Conservation (phyloP, 148 eudicot genomes). For the Agrostemma githago region DNA sequence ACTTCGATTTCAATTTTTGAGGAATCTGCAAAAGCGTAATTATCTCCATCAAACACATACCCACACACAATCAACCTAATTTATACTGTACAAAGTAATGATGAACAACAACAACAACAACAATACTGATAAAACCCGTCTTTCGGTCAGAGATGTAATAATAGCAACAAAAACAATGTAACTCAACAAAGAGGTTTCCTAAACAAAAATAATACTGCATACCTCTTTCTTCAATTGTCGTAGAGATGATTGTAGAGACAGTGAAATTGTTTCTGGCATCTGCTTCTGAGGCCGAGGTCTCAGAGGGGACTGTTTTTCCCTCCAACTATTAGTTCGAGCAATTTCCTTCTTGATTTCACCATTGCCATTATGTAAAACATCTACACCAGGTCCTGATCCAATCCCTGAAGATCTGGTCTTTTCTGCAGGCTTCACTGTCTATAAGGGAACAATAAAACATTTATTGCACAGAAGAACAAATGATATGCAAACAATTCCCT, state of each 20-base stretch:
- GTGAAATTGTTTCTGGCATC: slow-evolving; percentile 16
- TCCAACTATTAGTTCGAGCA: slow-evolving; percentile 26
- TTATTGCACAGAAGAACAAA: slow-evolving; percentile 4
- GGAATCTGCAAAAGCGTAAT: slow-evolving; percentile 29
- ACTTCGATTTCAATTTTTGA: slow-evolving; percentile 23
- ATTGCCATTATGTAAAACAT: slow-evolving; percentile 18
- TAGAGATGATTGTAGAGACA: slow-evolving; percentile 13
- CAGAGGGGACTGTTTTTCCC: slow-evolving; percentile 21
- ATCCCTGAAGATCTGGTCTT: slow-evolving; percentile 27
- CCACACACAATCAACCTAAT: neutral
- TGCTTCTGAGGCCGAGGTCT: slow-evolving; percentile 31
- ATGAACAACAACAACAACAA: no score
- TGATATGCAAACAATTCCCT: neutral
- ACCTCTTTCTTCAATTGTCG: slow-evolving; percentile 29
- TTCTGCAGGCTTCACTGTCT: slow-evolving; percentile 28
- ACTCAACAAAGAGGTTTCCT: neutral
- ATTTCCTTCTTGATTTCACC: slow-evolving; percentile 27
- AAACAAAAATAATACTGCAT: slow-evolving; percentile 16
- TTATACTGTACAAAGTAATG: neutral
- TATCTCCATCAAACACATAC: neutral
- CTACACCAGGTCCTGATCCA: slow-evolving; percentile 22
- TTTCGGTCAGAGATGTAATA: neutral
- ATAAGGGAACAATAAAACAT: slow-evolving; percentile 17
- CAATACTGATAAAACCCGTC: neutral
- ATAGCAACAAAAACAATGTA: neutral